phyloP scores from a whole-genome alignment of 2,329 filamentous ascomycete genomes.

The Xylaria sp. region DNA sequence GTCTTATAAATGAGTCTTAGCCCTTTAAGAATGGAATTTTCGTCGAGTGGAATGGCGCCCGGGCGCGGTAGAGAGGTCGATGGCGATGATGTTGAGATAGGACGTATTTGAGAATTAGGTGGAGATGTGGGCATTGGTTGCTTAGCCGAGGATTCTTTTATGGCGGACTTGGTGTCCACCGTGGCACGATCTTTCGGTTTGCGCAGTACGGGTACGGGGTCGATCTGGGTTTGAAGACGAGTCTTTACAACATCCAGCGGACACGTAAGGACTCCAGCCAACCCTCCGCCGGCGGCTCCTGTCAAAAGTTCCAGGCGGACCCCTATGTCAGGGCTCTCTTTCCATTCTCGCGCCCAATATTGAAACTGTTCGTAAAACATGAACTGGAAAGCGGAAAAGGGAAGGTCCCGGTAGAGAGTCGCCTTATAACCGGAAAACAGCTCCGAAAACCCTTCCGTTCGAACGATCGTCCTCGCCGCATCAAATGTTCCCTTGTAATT shows the following conservation, averaged over 20 bases:
- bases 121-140: constrained; percentile 48
- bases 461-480: constrained; percentile 85
- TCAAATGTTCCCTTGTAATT: constrained; percentile 91
- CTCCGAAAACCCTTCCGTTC: constrained; percentile 82
- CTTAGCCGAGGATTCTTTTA: constrained; percentile 42
- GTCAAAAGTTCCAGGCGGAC: constrained; percentile 87
- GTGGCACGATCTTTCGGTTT: constrained; percentile 43
- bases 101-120: constrained; percentile 67
- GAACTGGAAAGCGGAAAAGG: constrained; percentile 96
- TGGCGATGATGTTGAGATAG: constrained; percentile 90
- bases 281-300: constrained; percentile 86
- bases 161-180: constrained; percentile 43
- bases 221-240: constrained; percentile 89
- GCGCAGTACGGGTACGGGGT: constrained; percentile 50
- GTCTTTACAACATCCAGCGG: constrained; percentile 98
- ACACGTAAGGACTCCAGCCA: constrained; percentile 94
- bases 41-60: constrained; percentile 83
- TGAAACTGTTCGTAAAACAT: constrained; percentile 98
- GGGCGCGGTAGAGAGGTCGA: constrained; percentile 84
- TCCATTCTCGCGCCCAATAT: constrained; percentile 80
- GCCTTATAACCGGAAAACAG: constrained; percentile 98
- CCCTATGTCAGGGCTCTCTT: constrained; percentile 85
- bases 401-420: constrained; percentile 91
- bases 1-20: constrained; percentile 88
- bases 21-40: constrained; percentile 87